Evolutionary conservation across 192 early-diverging fungal species (phyloP), one percentile per base, ranked within the genome.

Genomic region (Chytriomyces hyalinus): DNA sequence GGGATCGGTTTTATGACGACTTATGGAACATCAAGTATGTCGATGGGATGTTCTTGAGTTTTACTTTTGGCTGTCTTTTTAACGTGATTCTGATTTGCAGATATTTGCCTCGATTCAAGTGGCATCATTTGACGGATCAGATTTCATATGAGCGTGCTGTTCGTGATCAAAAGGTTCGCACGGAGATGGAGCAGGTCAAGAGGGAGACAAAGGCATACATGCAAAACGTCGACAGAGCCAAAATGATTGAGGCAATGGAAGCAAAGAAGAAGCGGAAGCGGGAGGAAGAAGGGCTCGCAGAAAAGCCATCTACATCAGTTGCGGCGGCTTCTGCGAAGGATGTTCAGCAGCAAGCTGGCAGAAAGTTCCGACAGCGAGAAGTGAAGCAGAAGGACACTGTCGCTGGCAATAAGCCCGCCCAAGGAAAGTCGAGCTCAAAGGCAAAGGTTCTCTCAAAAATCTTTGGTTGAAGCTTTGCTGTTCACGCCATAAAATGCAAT

Each of bases 101-200:
- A 63, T 99, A 99, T 75, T 82, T 99, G 46, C 93, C 95, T 46
- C 91, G 92, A 65, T 99, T 99, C 86, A 99, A 99, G 79, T 99
- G 97, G 97, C 84, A 92, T 53, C 92, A 99, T 78, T 81, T 99
- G 65, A 94, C 94, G 13, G 97, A 97, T 73, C 94, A 96, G 81
- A 90, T 98, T 50, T 92, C 88, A 79, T 95, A 92, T 80, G 76
- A 77, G 46, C 76, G 89, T 68, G 81, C 62, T 6, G 92, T 93
- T 1, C 82, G 92, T 61, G 91, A 93, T 48, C 94, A 98, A 77
- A 85, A 90, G 78, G 80, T 98, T 60, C 85, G 90, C 77, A 89
- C 88, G 6, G 96, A 97, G 81, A 92, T 96, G 78, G 85, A 81
- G 43, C 93, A 95, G 83, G 92, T 93, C 11, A 91, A 91, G 77